phyloP scores from a whole-genome alignment of 768 basidiomycete species.

The Xerocomellus intermedius region DNA sequence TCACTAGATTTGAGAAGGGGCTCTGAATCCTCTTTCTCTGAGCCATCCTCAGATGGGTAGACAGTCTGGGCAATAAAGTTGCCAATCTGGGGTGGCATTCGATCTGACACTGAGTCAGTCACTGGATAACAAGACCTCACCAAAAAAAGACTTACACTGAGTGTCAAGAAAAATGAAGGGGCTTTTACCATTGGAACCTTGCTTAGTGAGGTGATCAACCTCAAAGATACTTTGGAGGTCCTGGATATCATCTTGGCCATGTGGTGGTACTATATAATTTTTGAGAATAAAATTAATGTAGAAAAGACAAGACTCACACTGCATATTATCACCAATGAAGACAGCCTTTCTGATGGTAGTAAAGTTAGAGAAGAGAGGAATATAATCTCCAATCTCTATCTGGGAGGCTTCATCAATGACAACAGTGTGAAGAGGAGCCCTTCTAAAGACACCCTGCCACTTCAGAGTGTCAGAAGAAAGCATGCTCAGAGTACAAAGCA shows the following conservation, averaged over 20 bases:
- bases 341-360: slow-evolving; percentile 48
- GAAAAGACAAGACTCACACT: slow-evolving; percentile 44
- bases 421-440: slow-evolving; percentile 44
- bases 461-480: slow-evolving; percentile 43
- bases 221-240: slow-evolving; percentile 79
- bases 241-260: slow-evolving; percentile 67
- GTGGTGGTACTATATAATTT: slow-evolving; percentile 64
- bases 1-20: slow-evolving; percentile 48
- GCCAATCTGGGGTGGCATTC: slow-evolving; percentile 83
- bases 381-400: slow-evolving; percentile 57
- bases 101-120: slow-evolving; percentile 46
- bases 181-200: slow-evolving; percentile 24
- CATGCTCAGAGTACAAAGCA: slow-evolving; percentile 80
- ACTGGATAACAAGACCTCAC: background rate
- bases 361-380: slow-evolving; percentile 35
- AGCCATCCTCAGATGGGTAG: slow-evolving; percentile 47
- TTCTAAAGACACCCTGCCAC: slow-evolving; percentile 20
- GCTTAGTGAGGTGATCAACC: slow-evolving; percentile 50
- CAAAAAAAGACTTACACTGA: slow-evolving; percentile 55
- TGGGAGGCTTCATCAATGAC: slow-evolving; percentile 69
- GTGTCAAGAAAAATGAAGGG: slow-evolving; percentile 59
- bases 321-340: slow-evolving; percentile 68
- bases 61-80: slow-evolving; percentile 65
- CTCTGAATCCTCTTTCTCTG: slow-evolving; percentile 26
- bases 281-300: slow-evolving; percentile 30